A percentile compares a stretch with the other conserved stretches of the same genome.
phyloP scores from a whole-genome alignment of 2,329 filamentous ascomycete genomes.

The Sporothrix luriei region DNA sequence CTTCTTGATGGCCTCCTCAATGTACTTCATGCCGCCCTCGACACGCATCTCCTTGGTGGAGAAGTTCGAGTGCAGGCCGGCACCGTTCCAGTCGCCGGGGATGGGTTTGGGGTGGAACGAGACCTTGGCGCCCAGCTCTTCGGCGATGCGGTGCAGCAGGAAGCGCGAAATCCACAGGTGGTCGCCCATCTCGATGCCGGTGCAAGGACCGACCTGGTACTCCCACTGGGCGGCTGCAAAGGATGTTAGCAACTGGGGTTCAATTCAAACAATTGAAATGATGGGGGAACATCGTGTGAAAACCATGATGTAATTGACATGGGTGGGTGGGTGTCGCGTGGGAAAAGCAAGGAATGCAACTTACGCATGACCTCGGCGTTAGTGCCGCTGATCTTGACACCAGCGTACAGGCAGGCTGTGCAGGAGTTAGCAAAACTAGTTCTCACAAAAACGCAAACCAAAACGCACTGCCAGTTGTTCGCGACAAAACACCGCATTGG shows the following conservation, averaged over 20 bases:
- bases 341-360: conserved; percentile 22
- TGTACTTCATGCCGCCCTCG: conserved; percentile 93
- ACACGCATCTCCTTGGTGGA: conserved; percentile 84
- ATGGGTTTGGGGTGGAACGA: conserved; percentile 96
- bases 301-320: conserved; percentile 7
- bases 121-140: conserved; percentile 95
- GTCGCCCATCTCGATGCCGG: conserved; percentile 68
- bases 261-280: neutral
- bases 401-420: conserved; percentile 72
- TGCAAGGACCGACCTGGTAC: conserved; percentile 38
- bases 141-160: conserved; percentile 75
- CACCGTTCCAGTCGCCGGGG: conserved; percentile 89
- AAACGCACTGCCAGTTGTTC: neutral
- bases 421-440: conserved; percentile 25
- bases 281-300: neutral
- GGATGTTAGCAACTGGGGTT: neutral
- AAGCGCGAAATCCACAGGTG: conserved; percentile 94
- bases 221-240: conserved; percentile 37
- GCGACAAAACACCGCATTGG: neutral
- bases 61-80: conserved; percentile 78
- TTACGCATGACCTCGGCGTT: conserved; percentile 91
- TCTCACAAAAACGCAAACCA: neutral
- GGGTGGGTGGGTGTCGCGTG: conserved; percentile 45
- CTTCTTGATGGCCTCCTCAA: conserved; percentile 84
- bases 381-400: conserved; percentile 93